Conservation (phyloP, 345 rosid genomes). For the Jatropha curcas region DNA sequence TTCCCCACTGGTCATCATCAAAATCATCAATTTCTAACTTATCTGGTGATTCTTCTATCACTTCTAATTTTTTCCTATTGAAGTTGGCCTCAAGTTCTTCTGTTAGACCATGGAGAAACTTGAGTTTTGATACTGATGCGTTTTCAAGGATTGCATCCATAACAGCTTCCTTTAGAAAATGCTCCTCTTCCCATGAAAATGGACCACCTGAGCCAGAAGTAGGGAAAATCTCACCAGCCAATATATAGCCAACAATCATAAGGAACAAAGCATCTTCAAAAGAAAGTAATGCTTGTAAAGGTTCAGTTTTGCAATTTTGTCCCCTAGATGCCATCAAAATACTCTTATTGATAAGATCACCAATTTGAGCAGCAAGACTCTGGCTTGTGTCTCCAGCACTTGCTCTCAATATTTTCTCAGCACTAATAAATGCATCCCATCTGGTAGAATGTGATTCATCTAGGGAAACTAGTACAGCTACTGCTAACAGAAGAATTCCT, state of each 20-base stretch:
- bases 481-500: constrained; percentile 85
- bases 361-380: constrained; percentile 89
- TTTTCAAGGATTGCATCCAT: constrained; percentile 76
- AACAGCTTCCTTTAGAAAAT: constrained; percentile 81
- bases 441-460: constrained; percentile 63
- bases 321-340: constrained; percentile 47
- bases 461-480: constrained; percentile 63
- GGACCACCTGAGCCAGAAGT: constrained; percentile 89
- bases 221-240: constrained; percentile 96
- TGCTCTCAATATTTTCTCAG: constrained; percentile 80
- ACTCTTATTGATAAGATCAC: constrained; percentile 80
- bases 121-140: constrained; percentile 61
- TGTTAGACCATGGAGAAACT: constrained; percentile 65
- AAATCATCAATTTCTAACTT: constrained; percentile 68
- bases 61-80: constrained; percentile 41
- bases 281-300: constrained; percentile 57
- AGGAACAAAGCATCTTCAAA: constrained; percentile 81
- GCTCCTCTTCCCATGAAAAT: constrained; percentile 99
- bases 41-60: constrained; percentile 48
- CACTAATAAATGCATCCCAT: constrained; percentile 90
- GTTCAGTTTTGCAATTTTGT: constrained; percentile 43
- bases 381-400: constrained; percentile 94
- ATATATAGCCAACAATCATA: constrained; percentile 66
- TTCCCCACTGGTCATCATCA: constrained; percentile 97
- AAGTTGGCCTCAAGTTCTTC: constrained; percentile 73